Conservation (phyloP, 345 rosid genomes). For the Populus pruinosa region DNA sequence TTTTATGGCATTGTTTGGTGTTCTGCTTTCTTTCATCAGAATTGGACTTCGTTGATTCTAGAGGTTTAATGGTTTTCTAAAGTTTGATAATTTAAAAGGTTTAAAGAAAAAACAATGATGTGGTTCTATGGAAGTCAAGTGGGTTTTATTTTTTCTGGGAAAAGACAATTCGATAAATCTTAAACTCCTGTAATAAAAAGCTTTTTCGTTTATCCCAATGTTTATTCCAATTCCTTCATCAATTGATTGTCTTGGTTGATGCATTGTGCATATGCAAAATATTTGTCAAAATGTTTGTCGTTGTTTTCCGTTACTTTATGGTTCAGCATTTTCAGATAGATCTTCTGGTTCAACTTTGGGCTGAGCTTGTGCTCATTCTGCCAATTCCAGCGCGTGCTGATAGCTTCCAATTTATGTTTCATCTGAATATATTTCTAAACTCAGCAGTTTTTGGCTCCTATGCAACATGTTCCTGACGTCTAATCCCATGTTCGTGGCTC, state of each 20-base stretch:
- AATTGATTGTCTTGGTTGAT: too few species aligned
- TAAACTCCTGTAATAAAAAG: background rate
- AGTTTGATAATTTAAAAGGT: background rate
- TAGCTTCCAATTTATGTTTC: slow-evolving; percentile 3
- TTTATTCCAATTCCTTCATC: too few species aligned
- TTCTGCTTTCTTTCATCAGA: background rate
- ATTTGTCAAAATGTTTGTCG: too few species aligned
- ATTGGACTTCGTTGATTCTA: background rate
- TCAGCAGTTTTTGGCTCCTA: slow-evolving; percentile 1
- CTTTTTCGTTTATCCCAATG: too few species aligned
- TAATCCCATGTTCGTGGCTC: slow-evolving; percentile 10
- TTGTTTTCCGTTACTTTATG: too few species aligned
- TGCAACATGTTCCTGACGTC: slow-evolving; percentile 3
- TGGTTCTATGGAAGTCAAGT: background rate
- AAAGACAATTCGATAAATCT: background rate
- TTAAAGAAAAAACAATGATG: background rate
- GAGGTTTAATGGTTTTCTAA: background rate
- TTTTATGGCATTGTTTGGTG: background rate
- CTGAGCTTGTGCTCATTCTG: slow-evolving; percentile 49
- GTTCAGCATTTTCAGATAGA: too few species aligned
- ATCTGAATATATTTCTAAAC: slow-evolving; percentile 22
- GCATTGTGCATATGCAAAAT: too few species aligned
- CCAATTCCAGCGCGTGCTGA: slow-evolving; percentile 12
- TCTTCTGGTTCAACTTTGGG: slow-evolving; percentile 58
- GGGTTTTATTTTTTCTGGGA: background rate